Base-by-base conservation (phyloP, 768 basidiomycete species). In the Mycena venus region DNA sequence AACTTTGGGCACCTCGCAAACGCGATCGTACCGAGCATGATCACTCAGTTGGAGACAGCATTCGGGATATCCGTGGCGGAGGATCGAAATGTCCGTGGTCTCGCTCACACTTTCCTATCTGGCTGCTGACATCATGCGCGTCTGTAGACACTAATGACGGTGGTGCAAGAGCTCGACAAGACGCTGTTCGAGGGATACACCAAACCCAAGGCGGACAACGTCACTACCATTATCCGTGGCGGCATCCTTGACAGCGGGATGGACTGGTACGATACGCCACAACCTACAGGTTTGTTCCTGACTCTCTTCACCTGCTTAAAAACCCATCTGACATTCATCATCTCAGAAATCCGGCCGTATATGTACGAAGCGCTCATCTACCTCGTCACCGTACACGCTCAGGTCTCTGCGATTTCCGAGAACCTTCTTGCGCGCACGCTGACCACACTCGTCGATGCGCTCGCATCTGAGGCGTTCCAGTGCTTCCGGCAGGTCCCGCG, bases 201-300 rank as follows among this genome's bases (percentile, higher is more conserved):
- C 77, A 94, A 94, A 78, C 92, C 95, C 47, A 96, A 96, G 81
- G 87, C 93, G n/a, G 87, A 87, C n/a, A 84, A 84, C 17, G 88
- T 96, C 36, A 92, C 87, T 60, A 83, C 85, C 40, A 92, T 95
- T 61, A 86, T 99, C 44, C 91, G 93, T 31, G 86, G 87, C 63
- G 98, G 98, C 12, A 94, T 99, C 56, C 85, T 98, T 32, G 90
- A 94, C 62, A 86, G 86, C 31, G 85, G 89, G 36, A 95, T 99
- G 89, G 96, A 99, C 80, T 99, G 98, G 98, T 95, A 93, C 78
- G 94, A 96, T 77, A 96, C 95, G 0, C 92, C 94, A 4, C 96
- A 98, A 79, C 98, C 98, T 5, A 94, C 92, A 75, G 96, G 98
- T 94, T 78, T 60, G 89, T 79, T 42, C 53, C 53, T 56, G 6